These are phyloP conservation scores for Cryptococcus amylolentus DNA, from an alignment of 1,284 basidiomycete genomes.

Conservation along the genomic window DNA sequence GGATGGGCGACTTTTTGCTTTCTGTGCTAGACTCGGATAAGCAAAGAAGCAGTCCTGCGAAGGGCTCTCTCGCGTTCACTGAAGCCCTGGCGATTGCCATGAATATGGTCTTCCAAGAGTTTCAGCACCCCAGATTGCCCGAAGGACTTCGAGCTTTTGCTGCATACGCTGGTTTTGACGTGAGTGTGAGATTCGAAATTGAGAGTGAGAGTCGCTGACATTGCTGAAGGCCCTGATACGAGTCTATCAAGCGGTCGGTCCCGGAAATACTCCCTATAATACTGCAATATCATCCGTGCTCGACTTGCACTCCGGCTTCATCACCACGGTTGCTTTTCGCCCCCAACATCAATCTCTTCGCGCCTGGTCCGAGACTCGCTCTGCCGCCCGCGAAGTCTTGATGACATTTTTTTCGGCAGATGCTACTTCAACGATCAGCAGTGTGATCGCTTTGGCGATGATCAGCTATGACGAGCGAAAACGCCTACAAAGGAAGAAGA, in stretches of 20 bases:
- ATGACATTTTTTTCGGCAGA: conserved; percentile 45
- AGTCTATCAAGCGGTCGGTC: conserved; percentile 5
- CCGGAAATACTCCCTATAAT: conserved; percentile 5
- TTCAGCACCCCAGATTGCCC: conserved; percentile 68
- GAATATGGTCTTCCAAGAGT: conserved; percentile 68
- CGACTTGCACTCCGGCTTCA: conserved; percentile 48
- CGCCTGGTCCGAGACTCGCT: conserved; percentile 33
- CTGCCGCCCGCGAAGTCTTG: conserved; percentile 43
- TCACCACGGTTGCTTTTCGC: conserved; percentile 62
- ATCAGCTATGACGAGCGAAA: conserved; percentile 28
- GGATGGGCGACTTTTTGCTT: conserved; percentile 37
- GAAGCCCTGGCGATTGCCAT: conserved; percentile 67
- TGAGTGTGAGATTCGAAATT: conserved; percentile 48
- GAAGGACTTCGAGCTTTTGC: conserved; percentile 57
- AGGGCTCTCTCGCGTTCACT: conserved; percentile 51
- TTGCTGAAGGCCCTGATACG: conserved; percentile 33
- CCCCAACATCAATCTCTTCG: conserved; percentile 41
- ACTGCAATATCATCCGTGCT: conserved; percentile 31
- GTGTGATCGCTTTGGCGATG: conserved; percentile 30
- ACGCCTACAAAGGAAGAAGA: conserved; percentile 16
- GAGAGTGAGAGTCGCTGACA: background rate
- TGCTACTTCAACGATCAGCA: conserved; percentile 34
- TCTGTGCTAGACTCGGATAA: conserved; percentile 39
- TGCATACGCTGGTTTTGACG: conserved; percentile 61
- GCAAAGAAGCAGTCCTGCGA: conserved; percentile 34